These are phyloP conservation scores for Colletotrichum chrysophilum DNA, from an alignment of 2,329 filamentous ascomycete species.

Conservation along the genomic window DNA sequence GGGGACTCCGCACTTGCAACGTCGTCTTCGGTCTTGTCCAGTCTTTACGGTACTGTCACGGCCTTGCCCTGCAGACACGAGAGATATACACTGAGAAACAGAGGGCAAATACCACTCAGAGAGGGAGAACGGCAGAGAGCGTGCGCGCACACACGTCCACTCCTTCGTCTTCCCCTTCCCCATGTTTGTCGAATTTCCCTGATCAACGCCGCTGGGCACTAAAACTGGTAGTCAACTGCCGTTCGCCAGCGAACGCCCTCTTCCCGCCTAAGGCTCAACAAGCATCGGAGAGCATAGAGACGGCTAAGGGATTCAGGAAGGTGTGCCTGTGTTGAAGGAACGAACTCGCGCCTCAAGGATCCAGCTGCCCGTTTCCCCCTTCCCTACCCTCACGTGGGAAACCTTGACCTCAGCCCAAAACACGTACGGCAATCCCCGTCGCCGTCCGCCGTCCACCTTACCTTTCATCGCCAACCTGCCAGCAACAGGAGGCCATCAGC, in stretches of 20 bases:
- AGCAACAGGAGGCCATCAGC: background rate
- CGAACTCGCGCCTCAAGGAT: background rate
- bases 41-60: background rate
- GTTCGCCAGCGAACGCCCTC: background rate
- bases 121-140: background rate
- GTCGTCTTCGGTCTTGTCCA: constrained; percentile 4
- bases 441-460: background rate
- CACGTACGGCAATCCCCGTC: background rate
- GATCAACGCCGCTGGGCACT: constrained; percentile 1
- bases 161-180: background rate
- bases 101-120: background rate
- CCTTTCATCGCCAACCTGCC: background rate
- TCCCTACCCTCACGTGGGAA: constrained; percentile 13
- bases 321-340: background rate
- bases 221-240: constrained; percentile 3
- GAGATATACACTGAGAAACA: background rate
- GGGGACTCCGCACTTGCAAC: constrained; percentile 21
- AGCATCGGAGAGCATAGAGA: background rate
- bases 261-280: background rate
- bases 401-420: constrained; percentile 7
- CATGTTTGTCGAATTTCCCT: constrained; percentile 7
- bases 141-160: background rate
- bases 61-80: background rate
- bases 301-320: background rate
- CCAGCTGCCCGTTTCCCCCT: background rate